Evolutionary conservation across 805 yeast species (phyloP).

Genomic region (Candida quercuum): DNA sequence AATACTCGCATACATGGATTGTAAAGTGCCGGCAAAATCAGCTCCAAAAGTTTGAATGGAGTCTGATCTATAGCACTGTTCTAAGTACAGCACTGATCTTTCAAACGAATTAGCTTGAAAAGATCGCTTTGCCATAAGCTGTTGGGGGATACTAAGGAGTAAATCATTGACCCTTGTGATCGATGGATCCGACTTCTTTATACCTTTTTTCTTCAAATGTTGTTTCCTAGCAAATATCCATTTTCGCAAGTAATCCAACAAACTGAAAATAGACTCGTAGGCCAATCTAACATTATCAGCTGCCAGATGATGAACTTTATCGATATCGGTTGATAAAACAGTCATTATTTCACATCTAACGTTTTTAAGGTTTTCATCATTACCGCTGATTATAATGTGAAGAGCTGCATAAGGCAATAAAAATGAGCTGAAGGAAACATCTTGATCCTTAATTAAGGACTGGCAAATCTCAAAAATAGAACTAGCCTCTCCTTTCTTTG

Average conservation of each 20-base stretch:
- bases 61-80: conserved; percentile 55
- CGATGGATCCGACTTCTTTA: conserved; percentile 24
- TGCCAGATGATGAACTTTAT: conserved; percentile 42
- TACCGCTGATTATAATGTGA: conserved; percentile 48
- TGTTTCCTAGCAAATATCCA: conserved; percentile 43
- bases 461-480: conserved; percentile 60
- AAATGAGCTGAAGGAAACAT: conserved; percentile 61
- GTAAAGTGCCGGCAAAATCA: conserved; percentile 45
- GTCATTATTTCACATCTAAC: conserved; percentile 54
- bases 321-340: conserved; percentile 47
- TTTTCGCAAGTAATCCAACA: conserved; percentile 77
- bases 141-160: conserved; percentile 54
- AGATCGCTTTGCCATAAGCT: conserved; percentile 69
- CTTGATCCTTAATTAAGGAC: conserved; percentile 62
- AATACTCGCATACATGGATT: conserved; percentile 76
- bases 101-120: conserved; percentile 83
- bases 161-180: conserved; percentile 39
- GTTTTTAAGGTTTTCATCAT: conserved; percentile 32
- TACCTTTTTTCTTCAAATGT: conserved; percentile 15
- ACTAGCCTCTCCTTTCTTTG: conserved; percentile 19
- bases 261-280: conserved; percentile 68
- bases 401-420: conserved; percentile 74
- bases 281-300: conserved; percentile 59
- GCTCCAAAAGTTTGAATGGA: conserved; percentile 27
- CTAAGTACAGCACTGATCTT: conserved; percentile 80